Evolutionary conservation across 2,329 filamentous ascomycete species (phyloP), one percentile per base, ranked within the genome.

Genomic region (Madurella fahalii): DNA sequence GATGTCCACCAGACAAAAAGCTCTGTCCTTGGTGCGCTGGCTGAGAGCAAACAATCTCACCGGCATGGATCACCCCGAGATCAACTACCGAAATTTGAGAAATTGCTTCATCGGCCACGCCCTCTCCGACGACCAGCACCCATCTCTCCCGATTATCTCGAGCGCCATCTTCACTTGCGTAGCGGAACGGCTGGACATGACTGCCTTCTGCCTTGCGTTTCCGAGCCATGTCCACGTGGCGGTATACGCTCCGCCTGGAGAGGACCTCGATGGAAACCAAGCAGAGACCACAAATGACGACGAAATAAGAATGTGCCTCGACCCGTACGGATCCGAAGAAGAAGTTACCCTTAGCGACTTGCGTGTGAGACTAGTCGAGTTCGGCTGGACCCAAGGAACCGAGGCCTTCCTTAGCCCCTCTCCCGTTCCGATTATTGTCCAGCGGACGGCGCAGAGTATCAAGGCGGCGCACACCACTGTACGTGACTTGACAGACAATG

Each of bases 51-150:
- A 84, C 39, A 83, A 87, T 52, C 79, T 95, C 61, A 83, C 82
- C 1, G 91, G 91, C 43, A 80, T 90, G 53, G 76, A 78, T n/a
- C 73, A 83, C n/a, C 74, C 77, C 4, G 81, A 83, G 8, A 68
- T 75, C 41, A 82, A 86, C 52, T 96, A 94, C 67, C 84, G 90
- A 62, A 85, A 87, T 55, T 72, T 97, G 54, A 83, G 89, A 58
- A 95, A 97, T 70, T 95, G 89, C 63, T 89, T 96, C 63, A 84
- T 99, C 53, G 90, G 90, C 9, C 78, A 95, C 58, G 90, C 89
- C 4, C 75, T 97, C 42, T 84, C 83, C 37, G 84, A 88, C 47
- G 73, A 81, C 7, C 78, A 81, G 0, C 90, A 95, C 64, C 85
- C 89, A 30, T 93, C 91, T 1, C 77, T 96, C 9, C 94, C 93